These are phyloP conservation scores for Fusarium sp. DNA, from an alignment of 2,329 filamentous ascomycete species.

Conservation along the genomic window DNA sequence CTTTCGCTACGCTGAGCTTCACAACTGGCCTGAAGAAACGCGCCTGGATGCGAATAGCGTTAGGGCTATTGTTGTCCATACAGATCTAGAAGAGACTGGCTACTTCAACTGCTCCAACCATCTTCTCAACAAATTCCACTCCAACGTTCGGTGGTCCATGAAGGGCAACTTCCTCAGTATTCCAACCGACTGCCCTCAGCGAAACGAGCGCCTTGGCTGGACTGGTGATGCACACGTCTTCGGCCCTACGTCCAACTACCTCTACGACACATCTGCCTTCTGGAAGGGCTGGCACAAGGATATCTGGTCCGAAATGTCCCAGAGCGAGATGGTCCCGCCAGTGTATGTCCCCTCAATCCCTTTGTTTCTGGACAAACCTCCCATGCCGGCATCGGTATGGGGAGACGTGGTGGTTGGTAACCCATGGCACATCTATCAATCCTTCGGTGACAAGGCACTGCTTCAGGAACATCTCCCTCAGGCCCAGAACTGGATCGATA, in stretches of 20 bases:
- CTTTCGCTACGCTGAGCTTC: conserved; percentile 61
- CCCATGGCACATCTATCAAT: conserved; percentile 21
- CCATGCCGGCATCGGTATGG: conserved; percentile 12
- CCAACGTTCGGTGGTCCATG: conserved; percentile 65
- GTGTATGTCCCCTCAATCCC: conserved; percentile 5
- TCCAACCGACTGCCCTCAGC: conserved; percentile 66
- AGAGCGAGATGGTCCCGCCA: conserved; percentile 7
- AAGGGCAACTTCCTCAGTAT: conserved; percentile 66
- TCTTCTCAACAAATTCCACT: conserved; percentile 62
- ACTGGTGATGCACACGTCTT: conserved; percentile 61
- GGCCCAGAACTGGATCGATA: conserved; percentile 34
- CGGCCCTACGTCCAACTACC: conserved; percentile 59
- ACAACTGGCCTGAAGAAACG: conserved; percentile 51
- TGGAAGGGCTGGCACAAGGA: conserved; percentile 39
- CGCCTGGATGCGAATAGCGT: conserved; percentile 33
- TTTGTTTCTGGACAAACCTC: neutral
- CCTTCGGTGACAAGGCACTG: conserved; percentile 1
- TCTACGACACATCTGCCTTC: conserved; percentile 63
- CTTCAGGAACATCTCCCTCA: neutral
- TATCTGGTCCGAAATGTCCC: conserved; percentile 27
- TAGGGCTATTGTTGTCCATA: conserved; percentile 54
- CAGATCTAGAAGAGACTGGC: conserved; percentile 61
- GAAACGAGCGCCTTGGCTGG: conserved; percentile 65
- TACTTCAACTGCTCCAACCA: conserved; percentile 61
- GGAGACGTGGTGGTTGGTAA: conserved; percentile 20